A percentile compares a stretch with the other conserved stretches of the same genome.
Evolutionary conservation across 345 rosid species (phyloP).

Genomic region (Limnanthes douglasii): DNA sequence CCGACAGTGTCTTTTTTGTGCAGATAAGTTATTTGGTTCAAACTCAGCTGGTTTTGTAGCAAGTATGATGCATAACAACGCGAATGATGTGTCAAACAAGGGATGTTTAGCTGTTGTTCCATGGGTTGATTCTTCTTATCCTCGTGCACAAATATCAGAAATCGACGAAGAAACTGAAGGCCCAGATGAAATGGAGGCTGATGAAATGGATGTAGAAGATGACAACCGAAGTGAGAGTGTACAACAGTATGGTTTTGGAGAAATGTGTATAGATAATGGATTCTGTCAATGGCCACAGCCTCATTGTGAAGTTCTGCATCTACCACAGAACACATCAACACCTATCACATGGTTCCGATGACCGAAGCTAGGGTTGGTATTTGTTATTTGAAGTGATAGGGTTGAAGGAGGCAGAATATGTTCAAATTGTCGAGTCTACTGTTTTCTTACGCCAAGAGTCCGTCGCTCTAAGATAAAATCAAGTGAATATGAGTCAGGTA

Average conservation of each 20-base stretch:
- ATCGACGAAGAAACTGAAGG: slow-evolving; percentile 4
- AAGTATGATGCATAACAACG: not conserved
- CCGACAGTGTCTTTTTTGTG: not conserved
- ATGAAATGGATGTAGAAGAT: slow-evolving; percentile 38
- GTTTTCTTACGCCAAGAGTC: too few relatives aligned
- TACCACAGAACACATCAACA: slow-evolving; percentile 21
- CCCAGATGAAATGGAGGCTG: slow-evolving; percentile 33
- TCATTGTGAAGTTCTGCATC: slow-evolving; percentile 41
- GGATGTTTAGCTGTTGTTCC: slow-evolving; percentile 39
- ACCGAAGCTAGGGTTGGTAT: not conserved
- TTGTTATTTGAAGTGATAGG: too few relatives aligned
- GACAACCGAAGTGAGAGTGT: not conserved
- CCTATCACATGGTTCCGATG: slow-evolving; percentile 43
- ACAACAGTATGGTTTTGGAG: slow-evolving; percentile 6
- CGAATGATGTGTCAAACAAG: not conserved
- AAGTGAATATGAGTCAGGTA: too few relatives aligned
- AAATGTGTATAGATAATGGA: slow-evolving; percentile 8
- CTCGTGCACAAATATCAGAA: slow-evolving; percentile 1
- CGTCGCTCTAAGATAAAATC: too few relatives aligned
- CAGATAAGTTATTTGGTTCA: slow-evolving; percentile 22
- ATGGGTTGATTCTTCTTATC: slow-evolving; percentile 29
- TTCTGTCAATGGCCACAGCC: slow-evolving; percentile 32
- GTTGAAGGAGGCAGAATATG: too few relatives aligned
- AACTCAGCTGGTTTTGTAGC: slow-evolving; percentile 4
- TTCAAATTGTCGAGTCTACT: too few relatives aligned